Base-by-base conservation (phyloP, 192 early-diverging fungal species). In the Phycomyces blakesleeanus region DNA sequence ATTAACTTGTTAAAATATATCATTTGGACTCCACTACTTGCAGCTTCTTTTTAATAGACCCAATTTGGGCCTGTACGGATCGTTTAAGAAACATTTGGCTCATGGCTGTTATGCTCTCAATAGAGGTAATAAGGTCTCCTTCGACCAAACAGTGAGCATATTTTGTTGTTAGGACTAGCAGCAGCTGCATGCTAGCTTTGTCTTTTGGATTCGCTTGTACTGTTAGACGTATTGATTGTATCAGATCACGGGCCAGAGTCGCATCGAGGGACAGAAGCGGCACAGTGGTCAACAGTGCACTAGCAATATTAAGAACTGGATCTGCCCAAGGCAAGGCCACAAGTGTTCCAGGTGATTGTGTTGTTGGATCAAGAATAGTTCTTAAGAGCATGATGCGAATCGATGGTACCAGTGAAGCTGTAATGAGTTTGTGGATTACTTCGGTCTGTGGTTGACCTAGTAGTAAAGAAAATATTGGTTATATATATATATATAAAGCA, bases 81-180 rank as follows among this genome's bases (percentile, higher is more conserved):
- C 56, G 14, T 41, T 57, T 57, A 10, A 57, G 37, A 29, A 57
- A 57, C 37, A 57, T 41, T 3, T 26, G 11, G 39, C 56, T 57
- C 1, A 10, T 18, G 18, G 34, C 29, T 5, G 6, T 8, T 20
- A 57, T 57, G 6, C 34, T 24, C n/a, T 57, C 37, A 3, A 57
- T 22, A 0, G 9, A 21, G 1, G 34, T 18, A 9, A 57, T 16
- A 10, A 15, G 10, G 40, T 57, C 56, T 5, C 15, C 8, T 41
- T 57, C 56, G 20, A 57, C 39, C 20, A 57, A 21, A 21, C n/a
- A 18, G 14, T 57, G 39, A 0, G 56, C 18, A 41, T 57, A 57
- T 41, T 57, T 57, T 6, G 26, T 57, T 5, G 56, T 57, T 0
- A 57, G 21, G 4, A 57, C 39, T 2, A 57, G 16, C 18, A 57